Conservation (phyloP, 495 filamentous ascomycete genomes). For the Penicillium waksmanii region DNA sequence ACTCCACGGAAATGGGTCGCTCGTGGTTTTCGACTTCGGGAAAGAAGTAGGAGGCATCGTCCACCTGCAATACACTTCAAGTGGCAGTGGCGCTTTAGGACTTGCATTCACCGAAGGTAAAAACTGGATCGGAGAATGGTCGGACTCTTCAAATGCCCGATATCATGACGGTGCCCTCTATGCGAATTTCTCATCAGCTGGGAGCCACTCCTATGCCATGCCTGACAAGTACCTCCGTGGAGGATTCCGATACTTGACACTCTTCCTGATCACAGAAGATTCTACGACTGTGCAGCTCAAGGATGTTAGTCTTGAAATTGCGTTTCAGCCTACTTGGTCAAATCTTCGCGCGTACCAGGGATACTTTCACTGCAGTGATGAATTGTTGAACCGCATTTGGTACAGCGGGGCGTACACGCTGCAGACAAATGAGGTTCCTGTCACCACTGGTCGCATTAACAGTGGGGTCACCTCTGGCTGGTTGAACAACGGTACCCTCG, state of each 20-base stretch:
- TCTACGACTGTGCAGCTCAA: slow-evolving; percentile 43
- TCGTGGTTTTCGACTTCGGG: slow-evolving; percentile 60
- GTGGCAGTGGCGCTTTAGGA: slow-evolving; percentile 52
- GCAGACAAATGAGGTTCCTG: slow-evolving; percentile 61
- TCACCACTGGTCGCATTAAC: slow-evolving; percentile 55
- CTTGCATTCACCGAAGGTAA: slow-evolving; percentile 66
- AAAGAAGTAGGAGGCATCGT: slow-evolving; percentile 62
- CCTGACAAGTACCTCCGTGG: slow-evolving; percentile 57
- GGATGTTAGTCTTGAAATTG: slow-evolving; percentile 52
- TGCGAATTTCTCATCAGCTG: slow-evolving; percentile 50
- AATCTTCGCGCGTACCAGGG: slow-evolving; percentile 65
- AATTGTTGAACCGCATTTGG: slow-evolving; percentile 65
- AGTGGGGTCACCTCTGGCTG: slow-evolving; percentile 54
- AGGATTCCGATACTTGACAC: slow-evolving; percentile 64
- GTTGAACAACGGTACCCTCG: slow-evolving; percentile 59
- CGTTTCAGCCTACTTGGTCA: slow-evolving; percentile 67
- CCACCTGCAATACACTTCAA: slow-evolving; percentile 50
- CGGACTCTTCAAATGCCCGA: slow-evolving; percentile 60
- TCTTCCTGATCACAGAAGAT: slow-evolving; percentile 49
- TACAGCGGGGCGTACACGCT: slow-evolving; percentile 67
- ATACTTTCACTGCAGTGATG: slow-evolving; percentile 64
- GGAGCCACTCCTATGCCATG: slow-evolving; percentile 53
- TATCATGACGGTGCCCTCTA: slow-evolving; percentile 59
- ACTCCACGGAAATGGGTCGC: slow-evolving; percentile 50
- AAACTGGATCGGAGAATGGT: slow-evolving; percentile 63